Evolutionary conservation across 2,329 filamentous ascomycete species (phyloP), one percentile per base, ranked within the genome.

Genomic region (Fusarium coicis): DNA sequence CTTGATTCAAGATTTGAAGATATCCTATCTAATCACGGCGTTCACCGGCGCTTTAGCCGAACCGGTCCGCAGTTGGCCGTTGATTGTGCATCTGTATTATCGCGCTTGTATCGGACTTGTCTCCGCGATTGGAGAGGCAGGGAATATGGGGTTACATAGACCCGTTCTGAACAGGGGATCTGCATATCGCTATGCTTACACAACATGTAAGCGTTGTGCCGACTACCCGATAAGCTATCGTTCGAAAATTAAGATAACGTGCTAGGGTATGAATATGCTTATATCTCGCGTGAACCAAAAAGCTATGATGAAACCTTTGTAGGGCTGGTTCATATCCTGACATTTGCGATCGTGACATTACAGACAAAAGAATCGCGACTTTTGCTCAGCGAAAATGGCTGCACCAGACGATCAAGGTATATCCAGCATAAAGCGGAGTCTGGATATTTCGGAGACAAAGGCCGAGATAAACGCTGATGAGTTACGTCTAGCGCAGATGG

Each of bases 181-280:
- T 36, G 23, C n/a, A 37, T 37, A 21, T 46, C 40, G 4, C 19
- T 28, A n/a, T 28, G 23, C 23, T 53, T 53, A n/a, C 34, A 34
- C 32, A 30, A 18, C 32, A 30, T 37, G 19, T 8, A 42, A 58
- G 6, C n/a, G 18, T 10, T 36, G 23, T 58, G 55, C 55, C 42
- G 55, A 50, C 55, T 50, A 23, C 19, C 55, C 55, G 55, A 58
- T 58, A 50, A 58, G 55, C 32, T 28, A 58, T 58, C 42, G 30
- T 47, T 28, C 40, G 19, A 57, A 10, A 21, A 26, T 30, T 37
- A 32, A 47, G 39, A 57, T 57, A 36, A 23, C 19, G 5, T 10
- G 50, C 32, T 21, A 39, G 42, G 30, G 23, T 19, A 19, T 37
- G 19, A 30, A 21, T 50, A 50, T 58, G 55, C 42, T 58, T 58